These are phyloP conservation scores for Penicillium coprophilum DNA, from an alignment of 495 filamentous ascomycete species.

Conservation along the genomic window DNA sequence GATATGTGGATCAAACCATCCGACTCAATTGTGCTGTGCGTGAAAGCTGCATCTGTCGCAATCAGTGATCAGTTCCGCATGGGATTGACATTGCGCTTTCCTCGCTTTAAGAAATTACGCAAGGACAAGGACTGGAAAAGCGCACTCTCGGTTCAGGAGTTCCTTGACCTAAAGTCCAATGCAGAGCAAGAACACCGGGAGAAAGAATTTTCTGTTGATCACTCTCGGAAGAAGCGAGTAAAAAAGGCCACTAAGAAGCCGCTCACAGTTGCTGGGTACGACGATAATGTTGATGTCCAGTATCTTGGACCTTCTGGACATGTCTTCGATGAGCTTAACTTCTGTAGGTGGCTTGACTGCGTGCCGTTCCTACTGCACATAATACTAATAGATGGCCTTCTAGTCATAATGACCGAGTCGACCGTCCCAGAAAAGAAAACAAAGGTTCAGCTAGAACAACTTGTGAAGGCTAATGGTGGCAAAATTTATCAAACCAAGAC, in stretches of 20 bases:
- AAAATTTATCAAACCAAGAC: slow-evolving; percentile 71
- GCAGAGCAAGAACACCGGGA: slow-evolving; percentile 72
- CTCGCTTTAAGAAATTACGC: slow-evolving; percentile 80
- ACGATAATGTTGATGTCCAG: slow-evolving; percentile 45
- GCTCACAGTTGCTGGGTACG: slow-evolving; percentile 70
- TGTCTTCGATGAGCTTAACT: slow-evolving; percentile 73
- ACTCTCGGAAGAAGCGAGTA: slow-evolving; percentile 58
- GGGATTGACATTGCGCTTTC: slow-evolving; percentile 82
- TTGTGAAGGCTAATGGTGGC: slow-evolving; percentile 89
- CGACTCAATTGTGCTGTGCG: slow-evolving; percentile 81
- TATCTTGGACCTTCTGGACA: slow-evolving; percentile 58
- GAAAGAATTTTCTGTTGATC: slow-evolving; percentile 81
- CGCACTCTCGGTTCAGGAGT: slow-evolving; percentile 75
- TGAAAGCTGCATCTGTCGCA: slow-evolving; percentile 84
- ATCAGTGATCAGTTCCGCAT: slow-evolving; percentile 74
- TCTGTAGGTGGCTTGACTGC: slow-evolving; percentile 54
- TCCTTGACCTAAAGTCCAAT: slow-evolving; percentile 66
- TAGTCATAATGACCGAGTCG: slow-evolving; percentile 63
- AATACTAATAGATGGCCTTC: slow-evolving; percentile 13
- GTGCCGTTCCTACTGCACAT: not conserved
- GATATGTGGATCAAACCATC: slow-evolving; percentile 93
- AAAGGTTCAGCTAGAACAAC: slow-evolving; percentile 78
- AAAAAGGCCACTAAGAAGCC: slow-evolving; percentile 66
- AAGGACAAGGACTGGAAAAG: slow-evolving; percentile 81
- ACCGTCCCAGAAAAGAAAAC: slow-evolving; percentile 59